Evolutionary conservation across 2,329 filamentous ascomycete genomes (phyloP).

Genomic region (Aspergillus melleus): DNA sequence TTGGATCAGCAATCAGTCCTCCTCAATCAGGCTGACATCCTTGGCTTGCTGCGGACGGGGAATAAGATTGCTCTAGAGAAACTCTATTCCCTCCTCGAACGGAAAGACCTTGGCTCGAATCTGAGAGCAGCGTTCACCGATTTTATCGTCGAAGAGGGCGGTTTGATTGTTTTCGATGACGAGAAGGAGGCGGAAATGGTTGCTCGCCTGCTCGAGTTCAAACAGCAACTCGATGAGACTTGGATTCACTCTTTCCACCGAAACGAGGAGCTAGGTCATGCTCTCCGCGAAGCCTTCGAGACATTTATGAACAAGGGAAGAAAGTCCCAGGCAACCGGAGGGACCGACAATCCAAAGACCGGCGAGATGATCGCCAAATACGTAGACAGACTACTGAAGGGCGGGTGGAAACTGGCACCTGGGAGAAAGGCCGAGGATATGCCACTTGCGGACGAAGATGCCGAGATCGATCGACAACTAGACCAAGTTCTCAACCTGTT

Average conservation of each 20-base stretch:
- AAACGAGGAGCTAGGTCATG: constrained; percentile 74
- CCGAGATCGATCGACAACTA: constrained; percentile 85
- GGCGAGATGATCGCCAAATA: constrained; percentile 99
- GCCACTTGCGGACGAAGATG: constrained; percentile 80
- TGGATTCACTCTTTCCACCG: constrained; percentile 74
- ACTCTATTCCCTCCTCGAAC: constrained; percentile 74
- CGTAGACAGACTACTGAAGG: constrained; percentile 83
- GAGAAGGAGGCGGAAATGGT: constrained; percentile 84
- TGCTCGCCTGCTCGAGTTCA: constrained; percentile 74
- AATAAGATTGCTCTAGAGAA: constrained; percentile 70
- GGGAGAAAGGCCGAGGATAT: constrained; percentile 49
- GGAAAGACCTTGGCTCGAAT: constrained; percentile 68
- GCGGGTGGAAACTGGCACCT: constrained; percentile 73
- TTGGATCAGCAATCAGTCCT: constrained; percentile 65
- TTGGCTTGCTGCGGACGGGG: constrained; percentile 69
- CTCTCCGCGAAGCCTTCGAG: constrained; percentile 80
- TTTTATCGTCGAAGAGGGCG: constrained; percentile 76
- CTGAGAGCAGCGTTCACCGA: constrained; percentile 72
- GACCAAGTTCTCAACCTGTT: constrained; percentile 93
- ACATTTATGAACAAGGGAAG: constrained; percentile 88
- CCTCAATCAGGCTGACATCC: constrained; percentile 65
- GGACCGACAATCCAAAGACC: constrained; percentile 85
- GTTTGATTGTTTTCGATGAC: constrained; percentile 75
- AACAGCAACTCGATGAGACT: constrained; percentile 74
- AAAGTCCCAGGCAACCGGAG: constrained; percentile 69